phyloP scores from a whole-genome alignment of 2,329 filamentous ascomycete genomes.

The Pestalotiopsis sp. region DNA sequence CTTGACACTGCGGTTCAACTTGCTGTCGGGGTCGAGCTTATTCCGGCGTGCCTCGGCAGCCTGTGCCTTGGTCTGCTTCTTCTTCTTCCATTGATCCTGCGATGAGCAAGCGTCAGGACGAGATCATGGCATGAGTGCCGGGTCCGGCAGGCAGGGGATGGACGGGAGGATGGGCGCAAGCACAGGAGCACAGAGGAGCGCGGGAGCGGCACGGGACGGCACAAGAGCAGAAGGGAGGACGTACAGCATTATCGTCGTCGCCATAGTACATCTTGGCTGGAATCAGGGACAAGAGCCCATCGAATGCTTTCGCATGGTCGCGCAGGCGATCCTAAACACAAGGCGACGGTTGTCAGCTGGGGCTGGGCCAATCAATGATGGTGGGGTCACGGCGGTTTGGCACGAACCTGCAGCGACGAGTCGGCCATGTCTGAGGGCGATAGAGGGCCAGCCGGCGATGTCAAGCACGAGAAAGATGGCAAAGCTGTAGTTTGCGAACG shows the following conservation, averaged over 20 bases:
- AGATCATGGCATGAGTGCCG: constrained; percentile 12
- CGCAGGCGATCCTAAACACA: constrained; percentile 53
- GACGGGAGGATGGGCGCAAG: too few species aligned
- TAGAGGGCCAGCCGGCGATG: neutral
- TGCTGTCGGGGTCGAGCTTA: constrained; percentile 88
- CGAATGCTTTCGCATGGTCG: constrained; percentile 72
- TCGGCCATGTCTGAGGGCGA: constrained; percentile 21
- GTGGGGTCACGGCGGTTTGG: constrained; percentile 3
- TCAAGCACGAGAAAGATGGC: neutral
- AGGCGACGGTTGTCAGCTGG: constrained; percentile 9
- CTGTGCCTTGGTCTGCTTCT: constrained; percentile 93
- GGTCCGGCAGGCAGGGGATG: neutral
- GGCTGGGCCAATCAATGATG: neutral
- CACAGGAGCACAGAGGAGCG: neutral
- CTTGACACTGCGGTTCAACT: constrained; percentile 77
- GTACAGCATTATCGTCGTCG: constrained; percentile 78
- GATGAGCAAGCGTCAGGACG: constrained; percentile 21
- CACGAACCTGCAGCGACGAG: constrained; percentile 26
- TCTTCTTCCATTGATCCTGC: constrained; percentile 90
- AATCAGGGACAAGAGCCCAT: constrained; percentile 83
- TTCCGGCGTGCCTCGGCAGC: constrained; percentile 79
- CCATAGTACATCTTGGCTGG: constrained; percentile 90
- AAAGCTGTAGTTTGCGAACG: neutral
- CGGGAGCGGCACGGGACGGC: neutral
- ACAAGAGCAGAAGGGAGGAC: constrained; percentile 35